Conservation (phyloP, 306 rosid genomes). For the Cicer yamashitae region DNA sequence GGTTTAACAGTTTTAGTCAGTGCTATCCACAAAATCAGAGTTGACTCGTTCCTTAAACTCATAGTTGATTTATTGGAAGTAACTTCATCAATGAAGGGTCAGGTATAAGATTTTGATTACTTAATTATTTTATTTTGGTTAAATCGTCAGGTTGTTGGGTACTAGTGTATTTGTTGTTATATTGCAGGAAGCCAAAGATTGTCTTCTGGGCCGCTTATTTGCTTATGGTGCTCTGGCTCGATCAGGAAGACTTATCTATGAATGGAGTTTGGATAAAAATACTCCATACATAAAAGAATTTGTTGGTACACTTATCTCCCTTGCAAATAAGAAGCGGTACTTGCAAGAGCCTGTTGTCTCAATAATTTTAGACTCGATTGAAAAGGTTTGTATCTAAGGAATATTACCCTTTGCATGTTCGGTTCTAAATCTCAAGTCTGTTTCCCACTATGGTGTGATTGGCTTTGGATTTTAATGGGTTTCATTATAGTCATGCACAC, state of each 20-base stretch:
- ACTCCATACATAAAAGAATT: conserved; percentile 69
- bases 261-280: conserved; percentile 61
- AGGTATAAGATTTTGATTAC: conserved; percentile 58
- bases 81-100: conserved; percentile 95
- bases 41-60: conserved; percentile 84
- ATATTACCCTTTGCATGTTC: conserved; percentile 15
- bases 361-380: conserved; percentile 71
- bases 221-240: conserved; percentile 90
- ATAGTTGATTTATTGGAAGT: conserved; percentile 78
- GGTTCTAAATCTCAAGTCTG: background rate
- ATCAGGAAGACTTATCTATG: conserved; percentile 74
- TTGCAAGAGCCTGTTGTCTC: conserved; percentile 93
- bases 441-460: conserved; percentile 3
- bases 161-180: conserved; percentile 38
- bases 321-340: conserved; percentile 83
- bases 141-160: conserved; percentile 23
- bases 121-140: conserved; percentile 25
- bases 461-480: conserved; percentile 13
- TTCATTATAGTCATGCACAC: background rate
- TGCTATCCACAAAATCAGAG: conserved; percentile 54
- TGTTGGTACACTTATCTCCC: conserved; percentile 61
- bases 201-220: conserved; percentile 87
- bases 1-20: conserved; percentile 68
- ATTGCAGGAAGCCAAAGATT: conserved; percentile 88
- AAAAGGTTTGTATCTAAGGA: conserved; percentile 60